A percentile compares a stretch with the other conserved stretches of the same genome.
phyloP scores from a whole-genome alignment of 1,284 basidiomycete genomes.

The Ustilago tritici region DNA sequence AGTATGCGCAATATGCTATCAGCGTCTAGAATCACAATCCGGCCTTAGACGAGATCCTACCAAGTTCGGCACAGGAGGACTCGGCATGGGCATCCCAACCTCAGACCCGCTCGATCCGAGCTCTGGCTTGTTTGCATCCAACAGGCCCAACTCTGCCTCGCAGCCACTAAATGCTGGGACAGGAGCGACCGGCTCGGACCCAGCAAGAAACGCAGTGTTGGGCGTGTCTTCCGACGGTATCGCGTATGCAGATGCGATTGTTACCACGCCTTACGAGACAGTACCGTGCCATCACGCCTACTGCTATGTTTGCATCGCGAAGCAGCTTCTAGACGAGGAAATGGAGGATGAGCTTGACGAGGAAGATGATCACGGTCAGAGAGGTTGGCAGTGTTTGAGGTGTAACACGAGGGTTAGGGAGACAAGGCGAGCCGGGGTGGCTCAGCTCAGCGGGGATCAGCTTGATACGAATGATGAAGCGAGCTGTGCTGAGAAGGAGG shows the following conservation, averaged over 20 bases:
- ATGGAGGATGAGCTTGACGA: conserved; percentile 64
- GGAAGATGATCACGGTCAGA: conserved; percentile 30
- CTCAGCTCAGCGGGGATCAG: not conserved
- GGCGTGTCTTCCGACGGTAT: conserved; percentile 58
- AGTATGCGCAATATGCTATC: conserved; percentile 66
- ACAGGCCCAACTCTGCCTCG: conserved; percentile 24
- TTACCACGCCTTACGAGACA: conserved; percentile 62
- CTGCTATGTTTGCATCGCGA: conserved; percentile 68
- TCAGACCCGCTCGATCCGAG: conserved; percentile 62
- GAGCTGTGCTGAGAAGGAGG: conserved; percentile 8
- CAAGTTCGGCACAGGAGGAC: conserved; percentile 42
- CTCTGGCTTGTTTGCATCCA: conserved; percentile 42
- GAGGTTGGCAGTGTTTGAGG: conserved; percentile 66
- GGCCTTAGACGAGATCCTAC: conserved; percentile 46
- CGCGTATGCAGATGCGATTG: conserved; percentile 59
- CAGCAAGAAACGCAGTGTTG: conserved; percentile 22
- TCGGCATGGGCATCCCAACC: conserved; percentile 59
- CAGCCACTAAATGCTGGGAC: conserved; percentile 42
- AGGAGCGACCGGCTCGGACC: conserved; percentile 7
- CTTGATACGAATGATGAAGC: not conserved
- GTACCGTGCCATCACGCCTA: conserved; percentile 63
- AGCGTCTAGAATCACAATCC: conserved; percentile 50
- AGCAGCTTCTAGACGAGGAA: conserved; percentile 60
- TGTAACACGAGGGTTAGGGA: conserved; percentile 51
- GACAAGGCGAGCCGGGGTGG: conserved; percentile 23